phyloP scores from a whole-genome alignment of 2,329 filamentous ascomycete genomes.

The Monosporascus sp. region DNA sequence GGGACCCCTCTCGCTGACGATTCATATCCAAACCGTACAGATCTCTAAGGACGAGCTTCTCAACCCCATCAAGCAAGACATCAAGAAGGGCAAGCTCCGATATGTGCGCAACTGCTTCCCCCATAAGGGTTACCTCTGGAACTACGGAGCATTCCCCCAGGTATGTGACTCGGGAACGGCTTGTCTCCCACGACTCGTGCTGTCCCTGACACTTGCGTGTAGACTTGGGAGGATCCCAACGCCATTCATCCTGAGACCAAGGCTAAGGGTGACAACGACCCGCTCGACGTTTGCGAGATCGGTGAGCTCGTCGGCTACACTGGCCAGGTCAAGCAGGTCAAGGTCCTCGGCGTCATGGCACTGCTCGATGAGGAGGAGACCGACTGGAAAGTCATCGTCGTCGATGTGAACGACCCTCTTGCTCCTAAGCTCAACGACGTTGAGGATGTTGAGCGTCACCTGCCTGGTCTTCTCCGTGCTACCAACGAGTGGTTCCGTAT shows the following conservation, averaged over 20 bases:
- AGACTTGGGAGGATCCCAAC: slow-evolving; percentile 99
- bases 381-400: slow-evolving; percentile 99
- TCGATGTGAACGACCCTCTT: slow-evolving; percentile 95
- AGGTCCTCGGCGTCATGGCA: slow-evolving; percentile 98
- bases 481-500: slow-evolving; percentile 99
- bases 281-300: slow-evolving; percentile 98
- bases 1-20: background rate
- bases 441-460: slow-evolving; percentile 97
- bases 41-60: slow-evolving; percentile 98
- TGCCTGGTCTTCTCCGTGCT: slow-evolving; percentile 91
- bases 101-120: slow-evolving; percentile 99
- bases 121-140: slow-evolving; percentile 99
- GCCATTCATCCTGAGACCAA: slow-evolving; percentile 96
- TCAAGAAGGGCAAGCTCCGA: slow-evolving; percentile 99
- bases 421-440: slow-evolving; percentile 96
- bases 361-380: slow-evolving; percentile 99
- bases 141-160: slow-evolving; percentile 99
- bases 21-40: slow-evolving; percentile 37
- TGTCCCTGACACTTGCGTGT: slow-evolving; percentile 10
- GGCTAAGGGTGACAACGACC: slow-evolving; percentile 98
- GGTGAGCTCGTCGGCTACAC: slow-evolving; percentile 95
- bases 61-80: slow-evolving; percentile 99
- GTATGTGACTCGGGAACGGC: slow-evolving; percentile 39
- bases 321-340: slow-evolving; percentile 99
- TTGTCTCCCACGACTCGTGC: slow-evolving; percentile 2